Percentiles rank a stretch among this genome's conserved stretches.
Conservation (phyloP, 805 yeast species). For the Candida pseudofarinosa region DNA sequence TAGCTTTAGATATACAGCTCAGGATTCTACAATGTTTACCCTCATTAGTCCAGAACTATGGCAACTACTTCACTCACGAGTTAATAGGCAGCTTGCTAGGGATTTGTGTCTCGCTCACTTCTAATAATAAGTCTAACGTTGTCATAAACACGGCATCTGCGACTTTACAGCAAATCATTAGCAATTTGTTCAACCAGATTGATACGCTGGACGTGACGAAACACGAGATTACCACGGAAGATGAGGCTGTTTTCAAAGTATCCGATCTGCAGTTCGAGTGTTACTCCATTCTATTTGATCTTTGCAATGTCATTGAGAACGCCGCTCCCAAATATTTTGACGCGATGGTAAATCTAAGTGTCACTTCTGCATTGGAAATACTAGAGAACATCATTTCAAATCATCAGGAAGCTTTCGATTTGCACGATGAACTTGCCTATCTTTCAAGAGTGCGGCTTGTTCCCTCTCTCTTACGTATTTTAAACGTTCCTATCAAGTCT, state of each 20-base stretch:
- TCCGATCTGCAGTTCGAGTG: slow-evolving; percentile 64
- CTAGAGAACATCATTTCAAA: slow-evolving; percentile 73
- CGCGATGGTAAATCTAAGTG: slow-evolving; percentile 51
- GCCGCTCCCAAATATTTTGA: slow-evolving; percentile 53
- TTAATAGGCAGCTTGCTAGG: slow-evolving; percentile 54
- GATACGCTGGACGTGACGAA: slow-evolving; percentile 2
- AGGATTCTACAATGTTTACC: slow-evolving; percentile 84
- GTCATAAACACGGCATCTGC: slow-evolving; percentile 91
- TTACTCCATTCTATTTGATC: slow-evolving; percentile 62
- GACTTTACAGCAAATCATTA: slow-evolving; percentile 80
- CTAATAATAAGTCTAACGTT: slow-evolving; percentile 64
- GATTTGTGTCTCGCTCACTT: slow-evolving; percentile 70
- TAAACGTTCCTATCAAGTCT: slow-evolving; percentile 47
- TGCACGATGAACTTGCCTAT: slow-evolving; percentile 61
- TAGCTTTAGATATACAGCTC: slow-evolving; percentile 79
- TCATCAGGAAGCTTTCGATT: slow-evolving; percentile 52
- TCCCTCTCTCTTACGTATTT: slow-evolving; percentile 68
- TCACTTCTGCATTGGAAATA: slow-evolving; percentile 69
- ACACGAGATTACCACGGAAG: slow-evolving; percentile 34
- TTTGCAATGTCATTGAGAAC: slow-evolving; percentile 63
- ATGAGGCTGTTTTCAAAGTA: slow-evolving; percentile 39
- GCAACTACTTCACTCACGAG: slow-evolving; percentile 49
- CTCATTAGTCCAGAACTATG: slow-evolving; percentile 61
- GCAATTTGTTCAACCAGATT: slow-evolving; percentile 71
- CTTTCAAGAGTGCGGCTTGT: slow-evolving; percentile 64